These are phyloP conservation scores for Ogataea trehaloabstinens DNA, from an alignment of 805 yeast species.

Conservation along the genomic window DNA sequence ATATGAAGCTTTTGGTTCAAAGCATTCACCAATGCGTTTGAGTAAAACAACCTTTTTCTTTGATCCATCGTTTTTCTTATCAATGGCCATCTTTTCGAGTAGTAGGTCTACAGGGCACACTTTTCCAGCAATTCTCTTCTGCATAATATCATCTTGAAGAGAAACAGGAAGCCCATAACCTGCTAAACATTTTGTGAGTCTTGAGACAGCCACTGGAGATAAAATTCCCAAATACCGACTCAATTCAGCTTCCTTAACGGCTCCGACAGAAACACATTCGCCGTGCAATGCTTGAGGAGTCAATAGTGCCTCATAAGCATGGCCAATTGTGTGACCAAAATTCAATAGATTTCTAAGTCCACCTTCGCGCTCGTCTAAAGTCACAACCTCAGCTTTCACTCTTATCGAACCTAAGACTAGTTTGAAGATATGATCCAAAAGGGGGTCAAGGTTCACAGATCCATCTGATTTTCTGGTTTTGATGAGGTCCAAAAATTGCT, in stretches of 20 bases:
- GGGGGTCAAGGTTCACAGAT: slow-evolving; percentile 61
- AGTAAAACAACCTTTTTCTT: slow-evolving; percentile 84
- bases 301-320: slow-evolving; percentile 95
- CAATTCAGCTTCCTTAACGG: slow-evolving; percentile 91
- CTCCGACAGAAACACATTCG: slow-evolving; percentile 98
- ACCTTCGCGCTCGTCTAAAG: slow-evolving; percentile 92
- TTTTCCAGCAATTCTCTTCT: slow-evolving; percentile 65
- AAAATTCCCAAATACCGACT: slow-evolving; percentile 88
- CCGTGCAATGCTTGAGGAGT: slow-evolving; percentile 97
- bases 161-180: slow-evolving; percentile 87
- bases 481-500: slow-evolving; percentile 66
- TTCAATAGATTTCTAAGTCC: slow-evolving; percentile 88
- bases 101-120: slow-evolving; percentile 74
- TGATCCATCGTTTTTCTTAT: slow-evolving; percentile 93
- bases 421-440: slow-evolving; percentile 70
- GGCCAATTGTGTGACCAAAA: slow-evolving; percentile 97
- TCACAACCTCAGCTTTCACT: slow-evolving; percentile 93
- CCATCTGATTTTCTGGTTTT: slow-evolving; percentile 40
- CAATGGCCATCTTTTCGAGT: slow-evolving; percentile 86
- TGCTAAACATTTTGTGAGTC: slow-evolving; percentile 76
- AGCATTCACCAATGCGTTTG: slow-evolving; percentile 83
- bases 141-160: slow-evolving; percentile 67
- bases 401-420: slow-evolving; percentile 81
- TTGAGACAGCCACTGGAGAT: slow-evolving; percentile 90
- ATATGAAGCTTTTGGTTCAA: slow-evolving; percentile 82